Percentiles rank a stretch among this genome's conserved stretches.
Conservation (phyloP, 768 basidiomycete genomes). For the Tylopilus sp. region DNA sequence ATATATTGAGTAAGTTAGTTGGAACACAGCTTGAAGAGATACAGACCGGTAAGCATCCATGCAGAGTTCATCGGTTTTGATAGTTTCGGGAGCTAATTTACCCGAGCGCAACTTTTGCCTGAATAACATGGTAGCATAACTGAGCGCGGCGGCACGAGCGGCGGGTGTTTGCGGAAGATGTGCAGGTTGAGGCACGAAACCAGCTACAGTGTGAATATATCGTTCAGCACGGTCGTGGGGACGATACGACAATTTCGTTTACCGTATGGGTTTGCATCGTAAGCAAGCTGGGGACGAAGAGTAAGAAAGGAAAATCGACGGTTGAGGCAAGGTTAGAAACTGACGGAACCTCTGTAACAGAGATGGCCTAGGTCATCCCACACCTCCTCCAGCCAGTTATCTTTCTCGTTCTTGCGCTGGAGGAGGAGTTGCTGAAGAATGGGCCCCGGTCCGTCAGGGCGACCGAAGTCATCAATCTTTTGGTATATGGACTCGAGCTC, state of each 20-base stretch:
- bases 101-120: constrained; percentile 67
- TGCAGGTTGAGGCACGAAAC: constrained; percentile 64
- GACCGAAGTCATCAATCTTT: constrained; percentile 68
- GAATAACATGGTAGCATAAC: constrained; percentile 71
- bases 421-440: constrained; percentile 66
- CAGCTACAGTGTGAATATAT: constrained; percentile 48
- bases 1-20: not conserved
- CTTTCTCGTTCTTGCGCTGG: constrained; percentile 47
- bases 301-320: constrained; percentile 1
- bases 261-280: constrained; percentile 97
- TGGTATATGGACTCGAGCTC: constrained; percentile 52
- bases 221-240: constrained; percentile 9
- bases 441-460: constrained; percentile 37
- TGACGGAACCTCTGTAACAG: constrained; percentile 79
- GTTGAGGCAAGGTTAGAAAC: constrained; percentile 19
- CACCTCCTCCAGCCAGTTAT: constrained; percentile 91
- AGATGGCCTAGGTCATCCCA: constrained; percentile 88
- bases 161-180: constrained; percentile 58
- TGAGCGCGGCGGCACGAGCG: constrained; percentile 67
- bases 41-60: constrained; percentile 83
- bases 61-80: constrained; percentile 69
- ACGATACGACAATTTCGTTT: constrained; percentile 17
- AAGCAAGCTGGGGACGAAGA: constrained; percentile 52
- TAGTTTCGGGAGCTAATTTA: constrained; percentile 55
- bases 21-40: not conserved